Base-by-base conservation (phyloP, 768 basidiomycete genomes). In the Lactifluus pinguis region DNA sequence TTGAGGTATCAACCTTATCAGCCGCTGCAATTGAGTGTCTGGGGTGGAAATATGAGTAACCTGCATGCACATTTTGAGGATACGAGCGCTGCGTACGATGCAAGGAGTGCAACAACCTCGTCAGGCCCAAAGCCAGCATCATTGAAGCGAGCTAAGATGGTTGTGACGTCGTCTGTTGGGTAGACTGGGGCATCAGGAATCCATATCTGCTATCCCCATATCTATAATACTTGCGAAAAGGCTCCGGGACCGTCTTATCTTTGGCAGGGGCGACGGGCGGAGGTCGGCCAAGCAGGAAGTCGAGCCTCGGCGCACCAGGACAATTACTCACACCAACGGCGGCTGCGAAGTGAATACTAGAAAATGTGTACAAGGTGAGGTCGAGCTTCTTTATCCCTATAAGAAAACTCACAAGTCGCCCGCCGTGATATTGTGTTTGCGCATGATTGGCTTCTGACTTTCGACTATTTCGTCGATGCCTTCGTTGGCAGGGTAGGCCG, bases 361-460 rank as follows among this genome's bases (percentile, higher is more conserved):
- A 19, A 19, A 48, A 21, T 5, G 8, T 39, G 13, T 38, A n/a
- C 36, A 11, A 21, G 34, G 8, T 55, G 51, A 36, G 9, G 32
- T 36, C 36, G 29, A 32, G 4, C 52, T 36, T 45, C 14, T 21
- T 34, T 39, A 19, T n/a, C 21, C 32, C 4, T 39, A 41, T 19
- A 5, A 39, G 2, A 39, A 49, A 13, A 70, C 77, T 56, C 62
- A 79, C 78, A 82, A 75, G 70, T 82, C 80, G 47, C 77, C 80
- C 41, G 75, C 58, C 14, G 73, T 67, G 50, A 78, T 70, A 61
- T 73, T 71, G 69, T 76, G 69, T 42, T 67, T 70, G 13, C 60
- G 59, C 25, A 76, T 57, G 69, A 79, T 72, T 3, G 73, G 72
- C 30, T 67, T 69, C 54, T 76, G 72, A 45, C 49, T 7, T 9